Percentiles rank a stretch among this genome's conserved stretches.
Evolutionary conservation across 306 rosid species (phyloP).

Genomic region (Vigna hirtella): DNA sequence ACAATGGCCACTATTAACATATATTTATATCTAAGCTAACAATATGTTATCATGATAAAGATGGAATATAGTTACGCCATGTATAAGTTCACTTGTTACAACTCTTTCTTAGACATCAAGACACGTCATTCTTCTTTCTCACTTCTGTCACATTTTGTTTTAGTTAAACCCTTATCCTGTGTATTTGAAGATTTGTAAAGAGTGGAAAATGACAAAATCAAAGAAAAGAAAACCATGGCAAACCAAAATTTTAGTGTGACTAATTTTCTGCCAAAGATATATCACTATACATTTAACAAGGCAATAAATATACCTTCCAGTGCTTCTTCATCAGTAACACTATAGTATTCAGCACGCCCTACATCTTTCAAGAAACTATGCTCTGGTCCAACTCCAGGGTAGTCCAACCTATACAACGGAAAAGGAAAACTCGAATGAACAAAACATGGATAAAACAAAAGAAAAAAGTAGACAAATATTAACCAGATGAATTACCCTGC

Average conservation of each 20-base stretch:
- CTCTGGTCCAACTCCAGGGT: constrained; percentile 99
- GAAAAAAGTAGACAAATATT: constrained; percentile 19
- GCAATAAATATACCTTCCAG: constrained; percentile 65
- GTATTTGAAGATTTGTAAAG: constrained; percentile 10
- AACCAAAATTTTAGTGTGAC: not conserved
- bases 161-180: not conserved
- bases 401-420: constrained; percentile 73
- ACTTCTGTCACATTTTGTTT: constrained; percentile 2
- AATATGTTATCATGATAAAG: not conserved
- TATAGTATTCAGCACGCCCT: constrained; percentile 80
- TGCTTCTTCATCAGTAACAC: constrained; percentile 89
- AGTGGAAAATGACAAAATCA: not conserved
- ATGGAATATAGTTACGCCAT: not conserved
- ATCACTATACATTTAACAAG: constrained; percentile 10
- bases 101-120: not conserved
- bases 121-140: constrained; percentile 1
- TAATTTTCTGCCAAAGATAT: constrained; percentile 23
- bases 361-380: constrained; percentile 87
- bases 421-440: constrained; percentile 23
- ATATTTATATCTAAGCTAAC: not conserved
- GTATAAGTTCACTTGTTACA: not conserved
- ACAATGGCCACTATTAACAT: not conserved
- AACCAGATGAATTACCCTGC: constrained; percentile 71
- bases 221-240: constrained; percentile 13
- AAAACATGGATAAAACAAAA: constrained; percentile 21